Base-by-base conservation (phyloP, 345 rosid species). In the Dipteronia dyeriana region DNA sequence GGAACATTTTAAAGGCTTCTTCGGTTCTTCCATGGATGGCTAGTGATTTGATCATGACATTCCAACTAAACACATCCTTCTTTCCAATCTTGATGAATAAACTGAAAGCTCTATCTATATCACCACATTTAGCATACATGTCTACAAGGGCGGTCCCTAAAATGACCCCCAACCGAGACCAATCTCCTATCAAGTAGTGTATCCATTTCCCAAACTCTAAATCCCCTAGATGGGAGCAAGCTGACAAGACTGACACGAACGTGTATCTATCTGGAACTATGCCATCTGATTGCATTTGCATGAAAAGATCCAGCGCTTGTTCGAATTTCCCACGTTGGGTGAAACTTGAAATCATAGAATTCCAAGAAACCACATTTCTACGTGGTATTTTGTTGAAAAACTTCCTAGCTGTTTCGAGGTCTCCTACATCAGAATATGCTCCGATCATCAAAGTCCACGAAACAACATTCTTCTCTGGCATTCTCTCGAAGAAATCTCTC, bases 51-150 rank as follows among this genome's bases (percentile, higher is more conserved):
- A 85, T 79, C 83, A 79, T 79, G 34, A 79, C 81, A 67, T 82
- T 85, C 82, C 85, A 85, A 78, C 82, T 66, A 64, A 85, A 82
- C 1, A 79, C 73, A 63, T 85, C 85, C 63, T 75, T 78, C 64
- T 59, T 71, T 45, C 68, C 76, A 23, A 79, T 66, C 76, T 85
- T 79, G 43, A 77, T 16, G 64, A 82, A 85, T 7, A 77, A 17
- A 0, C 75, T n/a, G 70, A 77, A 82, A 54, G 78, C 80, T 62
- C 25, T 63, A 23, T 75, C 4, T 5, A 80, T 51, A 56, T 77
- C 76, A 9, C 85, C 82, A 47, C 84, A 79, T 39, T 65, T 74
- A 8, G 84, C 78, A 59, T 71, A 79, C 81, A 82, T 79, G 43
- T 82, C 81, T 22, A 76, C 49, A 1, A 81, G 81, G 29, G 87